phyloP scores from a whole-genome alignment of 306 rosid genomes.

The Vicia sativa region DNA sequence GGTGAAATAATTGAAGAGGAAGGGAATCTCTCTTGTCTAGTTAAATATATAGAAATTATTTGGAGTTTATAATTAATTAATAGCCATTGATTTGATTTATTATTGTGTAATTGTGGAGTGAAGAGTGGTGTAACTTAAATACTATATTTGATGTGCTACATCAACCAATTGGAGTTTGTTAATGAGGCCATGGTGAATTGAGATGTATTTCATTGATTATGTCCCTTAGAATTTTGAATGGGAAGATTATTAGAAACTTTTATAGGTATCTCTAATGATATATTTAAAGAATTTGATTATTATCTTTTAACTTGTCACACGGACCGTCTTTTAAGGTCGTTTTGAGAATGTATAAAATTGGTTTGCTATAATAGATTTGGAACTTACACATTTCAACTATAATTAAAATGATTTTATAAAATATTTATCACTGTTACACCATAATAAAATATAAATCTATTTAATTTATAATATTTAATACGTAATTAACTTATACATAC shows the following conservation, averaged over 20 bases:
- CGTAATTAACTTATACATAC: too few species aligned
- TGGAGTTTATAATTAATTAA: conserved; percentile 19
- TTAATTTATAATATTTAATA: too few species aligned
- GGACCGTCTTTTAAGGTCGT: too few species aligned
- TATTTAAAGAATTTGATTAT: not conserved
- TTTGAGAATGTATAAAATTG: too few species aligned
- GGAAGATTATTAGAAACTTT: not conserved
- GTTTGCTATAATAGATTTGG: too few species aligned
- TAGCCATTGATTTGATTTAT: conserved; percentile 25
- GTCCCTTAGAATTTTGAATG: too few species aligned
- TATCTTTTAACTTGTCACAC: not conserved
- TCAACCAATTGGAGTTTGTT: conserved; percentile 36
- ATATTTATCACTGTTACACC: too few species aligned
- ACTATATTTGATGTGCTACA: conserved; percentile 34
- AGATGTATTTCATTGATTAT: conserved; percentile 32
- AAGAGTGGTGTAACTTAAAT: conserved; percentile 13
- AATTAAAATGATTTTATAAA: too few species aligned
- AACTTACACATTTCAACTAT: too few species aligned
- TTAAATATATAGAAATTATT: conserved; percentile 40
- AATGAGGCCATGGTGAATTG: conserved; percentile 37
- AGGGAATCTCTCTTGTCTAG: conserved; percentile 34
- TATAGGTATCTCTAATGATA: not conserved
- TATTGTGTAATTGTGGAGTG: conserved; percentile 12
- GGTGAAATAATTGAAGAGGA: conserved; percentile 36
- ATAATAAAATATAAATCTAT: too few species aligned